Conservation (phyloP, 2,329 filamentous ascomycete species). For the Chaetothyriales sp. region DNA sequence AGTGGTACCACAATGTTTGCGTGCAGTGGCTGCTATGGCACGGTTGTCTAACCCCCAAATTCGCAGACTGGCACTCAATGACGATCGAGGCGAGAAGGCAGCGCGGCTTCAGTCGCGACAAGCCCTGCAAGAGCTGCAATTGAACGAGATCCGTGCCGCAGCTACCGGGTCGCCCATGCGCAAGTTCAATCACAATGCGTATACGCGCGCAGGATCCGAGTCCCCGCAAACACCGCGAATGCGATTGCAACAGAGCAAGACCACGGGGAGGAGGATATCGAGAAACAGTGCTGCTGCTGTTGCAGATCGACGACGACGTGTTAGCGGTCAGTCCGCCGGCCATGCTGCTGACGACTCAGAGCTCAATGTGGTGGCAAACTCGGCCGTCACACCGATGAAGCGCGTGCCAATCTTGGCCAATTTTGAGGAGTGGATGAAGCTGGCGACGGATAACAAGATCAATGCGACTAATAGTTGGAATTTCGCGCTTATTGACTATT, state of each 20-base stretch:
- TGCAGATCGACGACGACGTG: neutral
- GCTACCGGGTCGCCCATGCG: constrained; percentile 48
- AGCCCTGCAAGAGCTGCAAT: constrained; percentile 74
- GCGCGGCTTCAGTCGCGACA: constrained; percentile 74
- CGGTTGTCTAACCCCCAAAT: neutral
- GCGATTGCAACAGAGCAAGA: constrained; percentile 2
- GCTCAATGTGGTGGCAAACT: constrained; percentile 9
- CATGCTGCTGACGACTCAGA: constrained; percentile 4
- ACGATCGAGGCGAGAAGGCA: constrained; percentile 85
- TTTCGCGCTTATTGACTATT: constrained; percentile 98
- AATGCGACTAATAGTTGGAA: constrained; percentile 98
- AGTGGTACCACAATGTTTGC: neutral
- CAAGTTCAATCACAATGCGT: constrained; percentile 37
- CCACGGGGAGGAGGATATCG: neutral
- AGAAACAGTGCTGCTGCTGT: neutral
- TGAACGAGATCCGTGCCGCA: constrained; percentile 78
- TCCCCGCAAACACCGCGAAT: constrained; percentile 41
- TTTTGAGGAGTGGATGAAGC: constrained; percentile 99
- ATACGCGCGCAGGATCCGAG: constrained; percentile 44
- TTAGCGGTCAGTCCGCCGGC: neutral
- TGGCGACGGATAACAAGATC: constrained; percentile 99
- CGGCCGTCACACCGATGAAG: constrained; percentile 15
- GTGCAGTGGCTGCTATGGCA: neutral
- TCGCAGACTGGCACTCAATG: constrained; percentile 78
- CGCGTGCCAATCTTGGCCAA: constrained; percentile 69